phyloP scores from a whole-genome alignment of 805 yeast species.

The Schwanniomyces sp. region DNA sequence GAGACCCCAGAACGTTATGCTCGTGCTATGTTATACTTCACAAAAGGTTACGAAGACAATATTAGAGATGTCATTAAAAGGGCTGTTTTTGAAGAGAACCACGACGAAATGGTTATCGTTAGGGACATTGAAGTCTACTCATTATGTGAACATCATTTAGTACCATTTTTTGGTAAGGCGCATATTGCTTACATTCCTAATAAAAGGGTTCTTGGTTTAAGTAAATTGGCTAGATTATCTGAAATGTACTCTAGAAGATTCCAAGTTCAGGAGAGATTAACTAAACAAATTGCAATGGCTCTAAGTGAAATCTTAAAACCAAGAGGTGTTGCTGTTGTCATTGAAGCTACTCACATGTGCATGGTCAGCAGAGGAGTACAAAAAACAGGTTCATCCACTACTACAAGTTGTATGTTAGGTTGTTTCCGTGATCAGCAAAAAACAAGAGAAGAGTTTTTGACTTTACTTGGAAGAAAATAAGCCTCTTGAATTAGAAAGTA shows the following conservation, averaged over 20 bases:
- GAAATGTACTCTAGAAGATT: constrained; percentile 95
- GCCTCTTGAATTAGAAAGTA: constrained; percentile 2
- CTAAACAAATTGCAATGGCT: constrained; percentile 97
- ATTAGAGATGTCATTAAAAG: constrained; percentile 88
- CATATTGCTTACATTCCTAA: constrained; percentile 98
- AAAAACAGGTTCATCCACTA: constrained; percentile 89
- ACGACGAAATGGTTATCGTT: constrained; percentile 98
- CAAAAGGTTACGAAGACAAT: constrained; percentile 95
- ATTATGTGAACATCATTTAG: constrained; percentile 95
- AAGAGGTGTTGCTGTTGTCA: constrained; percentile 96
- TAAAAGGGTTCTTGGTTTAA: constrained; percentile 86
- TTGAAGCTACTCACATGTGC: constrained; percentile 98
- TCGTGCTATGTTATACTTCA: constrained; percentile 90
- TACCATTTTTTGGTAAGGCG: constrained; percentile 95
- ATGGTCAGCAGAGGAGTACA: constrained; percentile 98
- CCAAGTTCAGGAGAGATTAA: constrained; percentile 96
- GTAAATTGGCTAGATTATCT: constrained; percentile 91
- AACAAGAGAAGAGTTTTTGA: constrained; percentile 94
- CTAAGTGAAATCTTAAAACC: constrained; percentile 88
- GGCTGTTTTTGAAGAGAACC: constrained; percentile 97
- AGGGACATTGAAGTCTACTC: constrained; percentile 91
- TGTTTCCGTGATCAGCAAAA: constrained; percentile 91
- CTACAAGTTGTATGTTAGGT: constrained; percentile 97
- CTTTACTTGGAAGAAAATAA: constrained; percentile 65
- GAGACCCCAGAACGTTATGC: constrained; percentile 98